phyloP scores from a whole-genome alignment of 2,329 filamentous ascomycete genomes.

The Penicillium sp. region DNA sequence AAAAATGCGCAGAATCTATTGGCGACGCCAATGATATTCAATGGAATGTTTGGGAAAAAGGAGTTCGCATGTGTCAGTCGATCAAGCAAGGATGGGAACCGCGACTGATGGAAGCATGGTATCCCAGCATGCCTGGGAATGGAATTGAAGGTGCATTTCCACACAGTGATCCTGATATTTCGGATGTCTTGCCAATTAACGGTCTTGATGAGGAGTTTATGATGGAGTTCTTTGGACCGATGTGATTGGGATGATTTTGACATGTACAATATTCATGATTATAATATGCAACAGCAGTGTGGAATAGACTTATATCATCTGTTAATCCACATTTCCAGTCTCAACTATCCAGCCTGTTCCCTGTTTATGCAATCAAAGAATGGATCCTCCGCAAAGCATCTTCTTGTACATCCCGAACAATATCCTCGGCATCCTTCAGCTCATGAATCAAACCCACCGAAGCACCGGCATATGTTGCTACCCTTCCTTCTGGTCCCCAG shows the following conservation, averaged over 20 bases:
- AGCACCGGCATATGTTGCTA: conserved; percentile 49
- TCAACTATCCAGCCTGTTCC: too few species aligned
- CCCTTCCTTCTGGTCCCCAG: conserved; percentile 46
- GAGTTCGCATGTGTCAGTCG: conserved; percentile 13
- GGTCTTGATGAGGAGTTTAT: conserved; percentile 22
- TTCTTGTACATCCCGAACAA: conserved; percentile 32
- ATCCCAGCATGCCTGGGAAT: conserved; percentile 6
- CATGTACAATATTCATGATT: too few species aligned
- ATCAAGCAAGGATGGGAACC: conserved; percentile 20
- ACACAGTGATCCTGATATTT: conserved; percentile 6
- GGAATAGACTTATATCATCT: too few species aligned
- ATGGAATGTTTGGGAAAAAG: conserved; percentile 17
- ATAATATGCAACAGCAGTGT: too few species aligned
- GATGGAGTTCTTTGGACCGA: conserved; percentile 19
- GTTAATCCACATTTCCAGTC: too few species aligned
- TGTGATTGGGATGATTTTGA: too few species aligned
- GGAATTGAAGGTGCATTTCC: conserved; percentile 4
- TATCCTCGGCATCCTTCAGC: conserved; percentile 37
- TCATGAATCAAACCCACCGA: conserved; percentile 43
- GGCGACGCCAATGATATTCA: conserved; percentile 4
- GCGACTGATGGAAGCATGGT: conserved; percentile 19
- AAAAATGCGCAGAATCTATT: conserved; percentile 6
- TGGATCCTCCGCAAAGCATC: conserved; percentile 12
- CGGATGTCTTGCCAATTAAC: conserved; percentile 11
- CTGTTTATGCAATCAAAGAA: not conserved